Evolutionary conservation across 2,329 filamentous ascomycete species (phyloP).

Genomic region (Blastomyces silverae): DNA sequence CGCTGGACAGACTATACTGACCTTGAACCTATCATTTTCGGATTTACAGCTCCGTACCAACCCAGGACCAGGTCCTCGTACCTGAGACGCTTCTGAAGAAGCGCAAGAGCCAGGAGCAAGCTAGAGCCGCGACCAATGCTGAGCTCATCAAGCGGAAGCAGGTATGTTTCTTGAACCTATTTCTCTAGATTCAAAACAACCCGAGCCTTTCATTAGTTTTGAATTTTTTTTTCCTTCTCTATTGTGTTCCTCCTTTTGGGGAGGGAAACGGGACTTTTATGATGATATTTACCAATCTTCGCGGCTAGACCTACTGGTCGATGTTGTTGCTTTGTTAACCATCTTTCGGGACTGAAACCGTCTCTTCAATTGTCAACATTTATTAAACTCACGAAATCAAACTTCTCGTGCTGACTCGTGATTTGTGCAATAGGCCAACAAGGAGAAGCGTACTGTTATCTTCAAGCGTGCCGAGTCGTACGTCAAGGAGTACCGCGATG

Average conservation of each 20-base stretch:
- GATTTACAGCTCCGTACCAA: conserved; percentile 71
- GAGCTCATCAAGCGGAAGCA: conserved; percentile 81
- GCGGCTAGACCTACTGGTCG: conserved; percentile 88
- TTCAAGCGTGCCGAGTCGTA: conserved; percentile 99
- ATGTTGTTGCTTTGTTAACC: conserved; percentile 76
- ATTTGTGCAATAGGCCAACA: conserved; percentile 64
- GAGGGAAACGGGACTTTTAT: conserved; percentile 44
- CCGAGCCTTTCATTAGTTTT: neutral
- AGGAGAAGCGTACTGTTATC: conserved; percentile 97
- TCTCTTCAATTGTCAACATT: conserved; percentile 24
- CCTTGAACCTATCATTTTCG: conserved; percentile 28
- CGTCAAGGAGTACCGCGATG: conserved; percentile 98
- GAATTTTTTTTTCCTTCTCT: conserved; percentile 13
- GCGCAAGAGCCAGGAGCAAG: conserved; percentile 99
- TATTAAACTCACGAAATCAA: conserved; percentile 19
- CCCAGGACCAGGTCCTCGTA: conserved; percentile 90
- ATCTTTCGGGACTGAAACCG: conserved; percentile 66
- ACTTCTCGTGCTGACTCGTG: conserved; percentile 26
- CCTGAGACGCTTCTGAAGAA: conserved; percentile 99
- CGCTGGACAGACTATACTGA: conserved; percentile 72
- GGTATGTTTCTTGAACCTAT: conserved; percentile 53
- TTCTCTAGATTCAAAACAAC: neutral
- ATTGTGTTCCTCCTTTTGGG: conserved; percentile 26
- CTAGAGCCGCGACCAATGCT: conserved; percentile 77
- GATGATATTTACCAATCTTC: conserved; percentile 79